Percentiles rank a stretch among this genome's conserved stretches.
Evolutionary conservation across 495 filamentous ascomycete species (phyloP).

Genomic region (Aspergillus egyptiacus): DNA sequence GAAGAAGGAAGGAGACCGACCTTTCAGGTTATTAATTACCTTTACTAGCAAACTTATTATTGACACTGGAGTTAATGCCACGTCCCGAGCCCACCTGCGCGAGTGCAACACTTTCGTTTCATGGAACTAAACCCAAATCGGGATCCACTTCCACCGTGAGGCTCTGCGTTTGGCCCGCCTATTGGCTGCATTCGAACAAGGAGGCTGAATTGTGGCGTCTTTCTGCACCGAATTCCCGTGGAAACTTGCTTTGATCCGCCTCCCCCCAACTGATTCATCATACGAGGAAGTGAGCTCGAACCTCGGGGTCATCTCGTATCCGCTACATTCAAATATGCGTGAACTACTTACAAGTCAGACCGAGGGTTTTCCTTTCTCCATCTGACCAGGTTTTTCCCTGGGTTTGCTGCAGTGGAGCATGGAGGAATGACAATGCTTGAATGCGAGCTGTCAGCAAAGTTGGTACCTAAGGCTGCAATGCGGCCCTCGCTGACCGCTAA

Average conservation of each 20-base stretch:
- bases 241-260: too few relatives aligned
- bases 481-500: conserved; percentile 15
- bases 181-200: conserved; percentile 17
- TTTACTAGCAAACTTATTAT: too few relatives aligned
- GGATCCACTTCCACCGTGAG: conserved; percentile 16
- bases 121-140: conserved; percentile 13
- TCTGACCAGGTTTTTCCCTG: too few relatives aligned
- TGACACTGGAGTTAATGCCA: conserved; percentile 10
- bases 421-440: background rate
- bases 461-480: conserved; percentile 19
- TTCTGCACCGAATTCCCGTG: conserved; percentile 24
- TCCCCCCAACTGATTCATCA: too few relatives aligned
- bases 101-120: conserved; percentile 13
- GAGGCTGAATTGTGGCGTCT: conserved; percentile 22
- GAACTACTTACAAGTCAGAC: too few relatives aligned
- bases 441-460: conserved; percentile 5
- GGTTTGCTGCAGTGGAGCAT: background rate
- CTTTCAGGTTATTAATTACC: too few relatives aligned
- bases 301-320: too few relatives aligned
- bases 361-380: too few relatives aligned
- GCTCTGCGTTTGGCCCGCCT: conserved; percentile 8
- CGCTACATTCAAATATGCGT: background rate
- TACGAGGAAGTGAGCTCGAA: too few relatives aligned
- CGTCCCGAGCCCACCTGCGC: conserved; percentile 19
- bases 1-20: conserved; percentile 1